phyloP scores from a whole-genome alignment of 805 yeast genomes.

The Ogataea populi-albae region DNA sequence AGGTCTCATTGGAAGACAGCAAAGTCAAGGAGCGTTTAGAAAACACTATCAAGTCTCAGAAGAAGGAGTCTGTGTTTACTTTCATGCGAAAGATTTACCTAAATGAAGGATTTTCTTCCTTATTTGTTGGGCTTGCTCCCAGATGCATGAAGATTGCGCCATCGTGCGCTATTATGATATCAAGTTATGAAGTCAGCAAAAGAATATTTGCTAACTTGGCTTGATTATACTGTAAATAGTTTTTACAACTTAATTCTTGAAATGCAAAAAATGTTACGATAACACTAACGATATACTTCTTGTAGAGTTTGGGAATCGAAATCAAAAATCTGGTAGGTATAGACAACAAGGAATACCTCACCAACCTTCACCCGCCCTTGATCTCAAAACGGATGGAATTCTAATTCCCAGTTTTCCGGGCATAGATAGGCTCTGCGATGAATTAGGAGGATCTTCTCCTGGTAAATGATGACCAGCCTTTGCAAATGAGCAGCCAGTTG shows the following conservation, averaged over 20 bases:
- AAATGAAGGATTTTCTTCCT: slow-evolving; percentile 75
- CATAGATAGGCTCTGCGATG: slow-evolving; percentile 24
- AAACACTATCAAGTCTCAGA: slow-evolving; percentile 7
- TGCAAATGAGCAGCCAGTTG: slow-evolving; percentile 12
- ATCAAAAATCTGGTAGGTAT: background rate
- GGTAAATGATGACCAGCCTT: slow-evolving; percentile 3
- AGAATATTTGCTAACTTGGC: slow-evolving; percentile 39
- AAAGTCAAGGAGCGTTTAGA: slow-evolving; percentile 11
- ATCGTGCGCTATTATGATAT: slow-evolving; percentile 97
- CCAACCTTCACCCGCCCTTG: slow-evolving; percentile 14
- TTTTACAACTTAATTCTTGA: background rate
- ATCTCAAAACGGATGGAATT: slow-evolving; percentile 23
- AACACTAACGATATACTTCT: too few relatives aligned
- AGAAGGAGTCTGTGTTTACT: slow-evolving; percentile 58
- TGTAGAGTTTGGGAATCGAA: too few relatives aligned
- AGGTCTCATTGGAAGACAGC: slow-evolving; percentile 48
- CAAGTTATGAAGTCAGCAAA: slow-evolving; percentile 89
- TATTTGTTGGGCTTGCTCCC: slow-evolving; percentile 86
- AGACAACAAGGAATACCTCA: background rate
- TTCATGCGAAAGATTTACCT: slow-evolving; percentile 60
- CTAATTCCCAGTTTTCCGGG: slow-evolving; percentile 27
- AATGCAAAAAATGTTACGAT: too few relatives aligned
- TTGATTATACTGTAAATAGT: slow-evolving; percentile 2
- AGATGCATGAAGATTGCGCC: slow-evolving; percentile 92
- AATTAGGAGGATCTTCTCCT: slow-evolving; percentile 19